These are phyloP conservation scores for Diplodia mutila DNA, from an alignment of 2,329 filamentous ascomycete genomes.

Conservation along the genomic window DNA sequence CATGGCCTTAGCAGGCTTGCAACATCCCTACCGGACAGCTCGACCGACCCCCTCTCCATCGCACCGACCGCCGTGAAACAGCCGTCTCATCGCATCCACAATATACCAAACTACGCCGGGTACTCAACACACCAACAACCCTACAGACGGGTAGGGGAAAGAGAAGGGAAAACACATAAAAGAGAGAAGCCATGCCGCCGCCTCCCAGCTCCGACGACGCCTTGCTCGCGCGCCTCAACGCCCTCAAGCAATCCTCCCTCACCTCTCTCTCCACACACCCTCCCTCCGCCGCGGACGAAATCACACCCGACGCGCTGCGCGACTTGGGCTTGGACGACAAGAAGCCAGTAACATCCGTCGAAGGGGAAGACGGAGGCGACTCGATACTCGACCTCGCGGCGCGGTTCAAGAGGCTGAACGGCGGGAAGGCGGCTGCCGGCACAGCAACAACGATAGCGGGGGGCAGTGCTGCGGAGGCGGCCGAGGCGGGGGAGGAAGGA, in stretches of 20 bases:
- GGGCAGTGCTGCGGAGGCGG: not conserved
- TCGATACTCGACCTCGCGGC: slow-evolving; percentile 38
- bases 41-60: not conserved
- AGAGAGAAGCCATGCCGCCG: not conserved
- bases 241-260: slow-evolving; percentile 50
- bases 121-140: not conserved
- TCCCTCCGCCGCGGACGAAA: slow-evolving; percentile 25
- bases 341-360: slow-evolving; percentile 6
- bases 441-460: not conserved
- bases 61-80: slow-evolving; percentile 14
- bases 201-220: slow-evolving; percentile 32
- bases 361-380: slow-evolving; percentile 32
- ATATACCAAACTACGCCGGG: no score
- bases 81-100: not conserved
- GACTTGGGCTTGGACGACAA: slow-evolving; percentile 10
- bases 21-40: not conserved
- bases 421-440: not conserved
- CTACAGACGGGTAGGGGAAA: not conserved
- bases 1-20: slow-evolving; percentile 8
- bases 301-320: slow-evolving; percentile 12
- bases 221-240: slow-evolving; percentile 54
- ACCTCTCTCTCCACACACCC: slow-evolving; percentile 35
- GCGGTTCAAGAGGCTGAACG: slow-evolving; percentile 40
- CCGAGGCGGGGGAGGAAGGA: slow-evolving; percentile 38
- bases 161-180: no score